These are phyloP conservation scores for Rosa persica DNA, from an alignment of 306 rosid species.

Conservation along the genomic window DNA sequence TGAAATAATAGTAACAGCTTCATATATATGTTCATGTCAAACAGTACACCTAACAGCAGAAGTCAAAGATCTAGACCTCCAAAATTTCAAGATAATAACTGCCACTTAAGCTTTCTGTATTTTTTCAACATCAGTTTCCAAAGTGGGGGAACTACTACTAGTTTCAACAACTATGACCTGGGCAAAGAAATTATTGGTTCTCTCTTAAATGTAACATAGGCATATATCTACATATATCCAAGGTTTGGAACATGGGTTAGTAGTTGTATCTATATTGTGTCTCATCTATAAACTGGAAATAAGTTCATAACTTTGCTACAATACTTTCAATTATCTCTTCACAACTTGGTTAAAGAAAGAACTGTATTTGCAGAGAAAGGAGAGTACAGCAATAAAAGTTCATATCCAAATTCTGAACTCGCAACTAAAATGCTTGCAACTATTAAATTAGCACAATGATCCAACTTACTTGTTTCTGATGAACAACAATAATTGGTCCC, in stretches of 20 bases:
- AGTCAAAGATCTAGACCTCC: background rate
- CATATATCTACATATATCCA: background rate
- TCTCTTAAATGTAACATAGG: background rate
- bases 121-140: background rate
- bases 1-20: background rate
- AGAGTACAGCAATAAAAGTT: background rate
- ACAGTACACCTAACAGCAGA: background rate
- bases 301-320: background rate
- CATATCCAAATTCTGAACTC: background rate
- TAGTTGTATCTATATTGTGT: background rate
- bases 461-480: background rate
- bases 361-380: background rate
- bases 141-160: background rate
- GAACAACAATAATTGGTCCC: background rate
- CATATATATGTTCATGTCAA: background rate
- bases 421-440: background rate
- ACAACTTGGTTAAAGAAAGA: background rate
- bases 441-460: background rate
- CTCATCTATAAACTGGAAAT: background rate
- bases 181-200: background rate
- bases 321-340: background rate
- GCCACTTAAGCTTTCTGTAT: background rate
- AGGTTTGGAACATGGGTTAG: background rate
- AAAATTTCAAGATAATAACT: background rate
- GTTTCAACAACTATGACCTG: background rate